These are phyloP conservation scores for Aspergillus cavernicola DNA, from an alignment of 495 filamentous ascomycete species.

Conservation along the genomic window DNA sequence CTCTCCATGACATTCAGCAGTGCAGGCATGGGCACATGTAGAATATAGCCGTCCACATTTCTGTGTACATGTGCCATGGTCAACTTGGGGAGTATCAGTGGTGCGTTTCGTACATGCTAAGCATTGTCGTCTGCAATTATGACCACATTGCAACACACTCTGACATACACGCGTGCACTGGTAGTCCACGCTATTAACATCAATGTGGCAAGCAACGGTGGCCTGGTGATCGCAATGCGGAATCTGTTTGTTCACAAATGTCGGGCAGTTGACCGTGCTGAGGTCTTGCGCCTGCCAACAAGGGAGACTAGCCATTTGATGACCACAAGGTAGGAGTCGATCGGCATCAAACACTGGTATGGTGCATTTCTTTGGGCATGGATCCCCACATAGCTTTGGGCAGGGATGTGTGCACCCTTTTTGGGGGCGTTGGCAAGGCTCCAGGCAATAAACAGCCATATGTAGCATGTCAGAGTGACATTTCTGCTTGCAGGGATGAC, in stretches of 20 bases:
- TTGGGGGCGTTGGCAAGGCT: constrained; percentile 55
- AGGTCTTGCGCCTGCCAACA: constrained; percentile 53
- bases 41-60: constrained; percentile 51
- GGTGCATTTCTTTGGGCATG: constrained; percentile 50
- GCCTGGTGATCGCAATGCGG: constrained; percentile 54
- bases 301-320: constrained; percentile 37
- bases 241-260: constrained; percentile 39
- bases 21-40: constrained; percentile 59
- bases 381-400: constrained; percentile 57
- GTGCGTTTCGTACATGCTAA: constrained; percentile 37
- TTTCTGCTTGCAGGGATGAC: constrained; percentile 64
- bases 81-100: constrained; percentile 12
- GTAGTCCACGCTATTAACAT: constrained; percentile 37
- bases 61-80: constrained; percentile 51
- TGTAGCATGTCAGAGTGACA: constrained; percentile 71
- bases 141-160: constrained; percentile 52
- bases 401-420: constrained; percentile 61
- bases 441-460: constrained; percentile 55
- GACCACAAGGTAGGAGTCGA: constrained; percentile 57
- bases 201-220: constrained; percentile 45
- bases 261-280: constrained; percentile 32
- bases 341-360: constrained; percentile 34
- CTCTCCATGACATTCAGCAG: constrained; percentile 49
- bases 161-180: constrained; percentile 48
- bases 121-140: constrained; percentile 54